Conservation (phyloP, 2,329 filamentous ascomycete genomes). For the Thelonectria blattea region DNA sequence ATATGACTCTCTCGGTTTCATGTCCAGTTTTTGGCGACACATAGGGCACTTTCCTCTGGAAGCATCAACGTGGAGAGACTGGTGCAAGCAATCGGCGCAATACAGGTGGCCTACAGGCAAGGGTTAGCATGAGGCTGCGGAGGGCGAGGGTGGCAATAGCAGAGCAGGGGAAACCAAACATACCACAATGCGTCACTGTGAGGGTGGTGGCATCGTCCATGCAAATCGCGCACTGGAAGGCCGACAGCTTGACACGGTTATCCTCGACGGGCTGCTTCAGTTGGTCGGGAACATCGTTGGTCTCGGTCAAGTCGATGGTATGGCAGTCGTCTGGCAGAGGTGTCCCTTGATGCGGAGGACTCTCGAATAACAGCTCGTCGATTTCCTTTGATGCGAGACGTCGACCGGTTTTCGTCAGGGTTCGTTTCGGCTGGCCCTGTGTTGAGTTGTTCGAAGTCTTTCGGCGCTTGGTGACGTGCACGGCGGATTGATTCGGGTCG, state of each 20-base stretch:
- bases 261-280: constrained; percentile 54
- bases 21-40: constrained; percentile 65
- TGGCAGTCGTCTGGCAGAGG: constrained; percentile 34
- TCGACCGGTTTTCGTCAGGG: constrained; percentile 9
- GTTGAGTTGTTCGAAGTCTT: constrained; percentile 27
- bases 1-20: constrained; percentile 49
- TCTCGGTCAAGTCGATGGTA: constrained; percentile 47
- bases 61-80: constrained; percentile 62
- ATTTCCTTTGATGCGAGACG: constrained; percentile 22
- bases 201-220: constrained; percentile 66
- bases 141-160: neutral
- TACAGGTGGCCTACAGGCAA: constrained; percentile 63
- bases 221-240: constrained; percentile 71
- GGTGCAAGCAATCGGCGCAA: constrained; percentile 67
- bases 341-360: constrained; percentile 22
- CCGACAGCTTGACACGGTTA: constrained; percentile 57
- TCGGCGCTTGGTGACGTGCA: constrained; percentile 37
- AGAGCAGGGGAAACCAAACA: constrained; percentile 35
- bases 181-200: constrained; percentile 72
- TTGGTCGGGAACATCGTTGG: constrained; percentile 51
- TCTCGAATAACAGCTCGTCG: constrained; percentile 41
- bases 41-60: constrained; percentile 67
- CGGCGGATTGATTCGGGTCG: constrained; percentile 17
- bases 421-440: constrained; percentile 13
- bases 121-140: constrained; percentile 24